Evolutionary conservation across 2,329 filamentous ascomycete genomes (phyloP), one percentile per base, ranked within the genome.

Genomic region (Ophiostoma himal-ulmi): DNA sequence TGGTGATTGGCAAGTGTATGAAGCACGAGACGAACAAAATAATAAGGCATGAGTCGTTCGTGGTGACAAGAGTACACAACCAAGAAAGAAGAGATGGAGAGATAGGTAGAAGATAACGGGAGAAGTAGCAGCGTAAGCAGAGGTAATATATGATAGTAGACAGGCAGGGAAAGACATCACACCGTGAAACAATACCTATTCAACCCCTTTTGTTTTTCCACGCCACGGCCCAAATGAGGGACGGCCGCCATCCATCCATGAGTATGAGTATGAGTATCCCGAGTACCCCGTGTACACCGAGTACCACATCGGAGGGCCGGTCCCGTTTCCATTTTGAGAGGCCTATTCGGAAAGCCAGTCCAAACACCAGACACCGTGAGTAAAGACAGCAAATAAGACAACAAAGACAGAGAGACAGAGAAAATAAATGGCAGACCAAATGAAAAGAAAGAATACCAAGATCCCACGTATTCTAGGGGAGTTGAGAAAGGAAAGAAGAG

Each of bases 291-390:
- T 57, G 52, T 54, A 57, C 26, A 13, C 13, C 26, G n/a, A 26
- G 26, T 17, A 62, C 26, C 57, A 34, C 57, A 20, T 26, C 57
- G 14, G 26, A 62, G 26, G 52, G 57, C 57, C 36, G 34, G 36
- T 57, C 62, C 17, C 62, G 2, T 41, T 65, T 65, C n/a, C 62
- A 36, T 37, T 65, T 65, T 65, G 14, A 36, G 26, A 65, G 62
- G 36, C 62, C 36, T 36, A 20, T 41, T 65, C 34, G 62, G 60
- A 37, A 62, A 39, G 34, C 62, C 39, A 30, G 36, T 48, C 65
- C 65, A 67, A 67, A 67, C 65, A 67, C 65, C 65, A 67, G 64
- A 67, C 65, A 67, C 37, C 36, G 22, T 48, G 20, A 65, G 36
- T 36, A 36, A 67, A 22, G 37, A 10, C 39, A 67, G 44, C 13